Evolutionary conservation across 2,329 filamentous ascomycete genomes (phyloP), one percentile per base, ranked within the genome.

Genomic region (Hypoxylon sp.): DNA sequence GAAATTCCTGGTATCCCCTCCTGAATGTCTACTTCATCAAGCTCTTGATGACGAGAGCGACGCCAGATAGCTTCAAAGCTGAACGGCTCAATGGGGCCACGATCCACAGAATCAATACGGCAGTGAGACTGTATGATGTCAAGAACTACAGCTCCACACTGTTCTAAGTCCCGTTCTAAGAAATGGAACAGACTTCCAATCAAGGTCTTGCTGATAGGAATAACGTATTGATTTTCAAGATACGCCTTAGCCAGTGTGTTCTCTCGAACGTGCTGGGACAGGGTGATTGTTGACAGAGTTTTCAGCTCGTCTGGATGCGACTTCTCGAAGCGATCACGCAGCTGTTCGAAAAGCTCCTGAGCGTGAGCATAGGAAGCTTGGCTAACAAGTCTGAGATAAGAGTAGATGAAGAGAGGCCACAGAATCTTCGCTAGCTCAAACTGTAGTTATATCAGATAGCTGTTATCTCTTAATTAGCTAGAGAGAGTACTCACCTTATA

Each of bases 351-450:
- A 76, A 97, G 95, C 1, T 86, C 83, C 72, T 92, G 90, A 13
- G 91, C 90, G 65, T 97, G 93, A 42, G 88, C 87, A 1, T 87
- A 83, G 73, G 92, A 94, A 70, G 89, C 90, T 66, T 93, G 88
- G 35, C 85, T 85, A 29, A 97, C 87, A 61, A 98, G 87, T 63
- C 93, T 90, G 26, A 99, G 84, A 77, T 92, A 98, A 0, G 93
- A 96, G 80, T 99, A 97, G 55, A 98, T 92, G 76, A 98, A 98
- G 0, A 97, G 83, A 0, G 96, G 96, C 94, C 96, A 99, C 14
- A 97, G 83, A 3, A 98, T 84, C 72, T 97, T 94, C 65, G 89
- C 87, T 2, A 99, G 85, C 81, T 99, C 96, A 48, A 95, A 94
- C 89, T 94, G 69, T 11, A 65, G 8, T 11, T 17, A 6, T 19